A percentile compares a stretch with the other conserved stretches of the same genome.
Evolutionary conservation across 176 grass and related monocot species (phyloP).

Genomic region (Oryza longistaminata): DNA sequence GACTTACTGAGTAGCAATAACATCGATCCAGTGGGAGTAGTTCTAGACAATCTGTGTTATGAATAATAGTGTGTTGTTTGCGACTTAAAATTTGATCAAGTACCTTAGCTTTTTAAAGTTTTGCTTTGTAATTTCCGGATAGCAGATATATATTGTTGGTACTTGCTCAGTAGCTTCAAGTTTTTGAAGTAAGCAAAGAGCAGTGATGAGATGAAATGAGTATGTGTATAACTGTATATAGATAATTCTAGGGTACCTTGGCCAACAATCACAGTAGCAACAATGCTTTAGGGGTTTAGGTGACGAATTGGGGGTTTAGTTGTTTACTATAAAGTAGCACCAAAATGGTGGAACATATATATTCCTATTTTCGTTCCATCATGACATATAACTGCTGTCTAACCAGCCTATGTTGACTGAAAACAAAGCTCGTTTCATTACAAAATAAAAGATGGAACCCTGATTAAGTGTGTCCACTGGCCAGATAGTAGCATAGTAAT

Average conservation of each 20-base stretch:
- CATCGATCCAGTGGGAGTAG: slow-evolving; percentile 9
- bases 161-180: slow-evolving; percentile 1
- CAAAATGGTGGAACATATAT: neutral
- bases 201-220: neutral
- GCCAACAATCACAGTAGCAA: neutral
- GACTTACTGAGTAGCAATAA: slow-evolving; percentile 3
- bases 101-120: slow-evolving; percentile 1
- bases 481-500: neutral
- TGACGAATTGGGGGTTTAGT: neutral
- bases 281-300: neutral
- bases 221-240: neutral
- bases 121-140: slow-evolving; percentile 24
- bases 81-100: slow-evolving; percentile 3
- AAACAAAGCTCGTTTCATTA: neutral
- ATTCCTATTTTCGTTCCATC: neutral
- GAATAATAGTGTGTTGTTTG: slow-evolving; percentile 28
- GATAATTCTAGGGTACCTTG: neutral
- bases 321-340: neutral
- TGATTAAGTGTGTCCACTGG: neutral
- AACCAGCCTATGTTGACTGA: neutral
- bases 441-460: neutral
- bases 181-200: slow-evolving; percentile 23
- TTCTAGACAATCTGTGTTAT: slow-evolving; percentile 14
- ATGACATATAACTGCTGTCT: neutral
- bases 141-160: neutral